Base-by-base conservation (phyloP, 2,329 filamentous ascomycete species). In the Fonsecaea pedrosoi region DNA sequence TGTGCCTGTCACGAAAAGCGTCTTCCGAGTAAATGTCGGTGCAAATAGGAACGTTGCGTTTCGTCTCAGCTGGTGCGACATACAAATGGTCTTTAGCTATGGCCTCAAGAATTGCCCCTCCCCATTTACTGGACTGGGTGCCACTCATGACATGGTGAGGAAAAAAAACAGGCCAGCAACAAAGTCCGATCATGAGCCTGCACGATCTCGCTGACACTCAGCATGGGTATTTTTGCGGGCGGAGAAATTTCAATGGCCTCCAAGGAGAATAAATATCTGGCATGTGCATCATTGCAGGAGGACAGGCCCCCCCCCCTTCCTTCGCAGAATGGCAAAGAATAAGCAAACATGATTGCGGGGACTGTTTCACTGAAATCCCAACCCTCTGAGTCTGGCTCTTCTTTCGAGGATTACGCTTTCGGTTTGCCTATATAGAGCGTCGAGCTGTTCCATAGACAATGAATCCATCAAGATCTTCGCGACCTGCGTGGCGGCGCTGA, bases 381-480 rank as follows among this genome's bases (percentile, higher is more conserved):
- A 40, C 25, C 62, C 65, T 58, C 67, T 60, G 45, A 67, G 56
- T 59, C 66, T 60, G 60, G 66, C 54, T 50, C 80, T 81, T 56
- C 90, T 85, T 70, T 92, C 88, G 75, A 91, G 87, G 73, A 95
- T 94, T 78, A 90, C 84, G 77, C 86, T 86, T 81, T 95, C 92
- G 60, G 92, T 95, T 73, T 89, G 86, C 82, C 91, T 86, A 84
- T 96, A 96, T 79, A 96, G 83, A 77, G 85, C 84, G 81, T 94
- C 91, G 75, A 95, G 83, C 76, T 90, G 92, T 72, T 91, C 87
- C 92, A 95, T 94, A 65, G 92, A 91, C 70, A 86, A 85, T 54
- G 91, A 89, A 80, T 96, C 92, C 81, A 92, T 93, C 68, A 96
- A 82, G 70, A 96, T 93, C 79, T 92, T 94, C 67, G 92, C 90